Base-by-base conservation (phyloP, 257 asterid species). In the Leonotis leonurus region DNA sequence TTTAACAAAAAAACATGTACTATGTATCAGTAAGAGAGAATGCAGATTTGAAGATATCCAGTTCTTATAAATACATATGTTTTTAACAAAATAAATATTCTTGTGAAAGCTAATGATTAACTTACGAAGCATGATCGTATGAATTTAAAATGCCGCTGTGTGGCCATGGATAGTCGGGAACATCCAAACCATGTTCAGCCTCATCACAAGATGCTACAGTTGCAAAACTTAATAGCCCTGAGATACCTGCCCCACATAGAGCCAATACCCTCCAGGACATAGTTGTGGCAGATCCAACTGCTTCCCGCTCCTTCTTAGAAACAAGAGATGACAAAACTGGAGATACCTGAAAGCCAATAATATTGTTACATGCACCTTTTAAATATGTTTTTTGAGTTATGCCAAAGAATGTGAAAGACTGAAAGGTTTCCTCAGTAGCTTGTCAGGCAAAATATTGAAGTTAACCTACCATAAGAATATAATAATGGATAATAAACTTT, bases 111-210 rank as follows among this genome's bases (percentile, higher is more conserved):
- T 16, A 46, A 44, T 44, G 24, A 26, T 68, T 20, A 24, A 78
- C 85, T 80, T 64, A 83, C 90, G 86, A 80, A 33, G 83, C 77
- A 69, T 83, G 90, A 72, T 83, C 90, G 32, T 83, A 83, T 54
- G 90, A 80, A 68, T 82, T 80, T 25, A 83, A 78, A 30, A 83
- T 78, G 78, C 90, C 90, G 35, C 71, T 12, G 55, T 83, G 90
- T 41, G 86, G 90, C 90, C 90, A 83, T 22, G 90, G 90, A 60
- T 83, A 78, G 69, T 10, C 50, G 37, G 90, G 64, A 32, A 25
- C 71, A 18, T 56, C 90, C 71, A 83, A 78, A 56, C 90, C 90
- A 67, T 83, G 86, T 61, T 80, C 86, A 24, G 90, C 90, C 76
- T 83, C 90, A 70, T 83, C 90, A 57, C 83, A 81, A 50, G 86